Conservation (phyloP, 352 stramenopile genomes). For the Bremia lactucae region DNA sequence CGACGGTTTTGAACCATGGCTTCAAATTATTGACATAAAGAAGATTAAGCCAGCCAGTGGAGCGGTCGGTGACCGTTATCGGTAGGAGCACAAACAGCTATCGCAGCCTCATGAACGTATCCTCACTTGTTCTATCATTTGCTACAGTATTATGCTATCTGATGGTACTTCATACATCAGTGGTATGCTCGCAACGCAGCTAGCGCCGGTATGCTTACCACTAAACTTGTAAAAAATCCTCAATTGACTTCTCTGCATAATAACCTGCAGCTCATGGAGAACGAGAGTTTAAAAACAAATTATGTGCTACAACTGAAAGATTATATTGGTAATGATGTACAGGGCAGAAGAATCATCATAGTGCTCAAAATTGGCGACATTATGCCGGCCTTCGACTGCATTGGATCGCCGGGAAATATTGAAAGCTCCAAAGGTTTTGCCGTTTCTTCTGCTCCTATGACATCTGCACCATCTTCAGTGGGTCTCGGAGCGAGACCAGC, state of each 20-base stretch:
- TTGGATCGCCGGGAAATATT: conserved; percentile 65
- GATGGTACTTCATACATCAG: conserved; percentile 76
- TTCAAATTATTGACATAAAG: conserved; percentile 83
- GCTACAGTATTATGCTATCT: conserved; percentile 58
- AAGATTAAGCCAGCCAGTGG: conserved; percentile 79
- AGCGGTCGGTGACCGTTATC: conserved; percentile 65
- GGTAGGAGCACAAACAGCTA: conserved; percentile 11
- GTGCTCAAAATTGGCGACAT: conserved; percentile 76
- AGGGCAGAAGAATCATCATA: conserved; percentile 77
- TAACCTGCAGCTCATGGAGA: conserved; percentile 76
- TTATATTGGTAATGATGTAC: conserved; percentile 74
- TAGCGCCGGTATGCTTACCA: conserved; percentile 39
- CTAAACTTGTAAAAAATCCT: background rate
- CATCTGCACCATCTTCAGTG: conserved; percentile 14
- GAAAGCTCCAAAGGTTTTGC: conserved; percentile 44
- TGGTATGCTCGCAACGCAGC: conserved; percentile 78
- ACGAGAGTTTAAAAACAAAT: conserved; percentile 68
- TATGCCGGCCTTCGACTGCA: conserved; percentile 57
- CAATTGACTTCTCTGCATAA: background rate
- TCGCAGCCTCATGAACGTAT: background rate
- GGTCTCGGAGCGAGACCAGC: conserved; percentile 24
- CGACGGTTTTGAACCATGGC: conserved; percentile 79
- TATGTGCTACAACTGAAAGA: conserved; percentile 82
- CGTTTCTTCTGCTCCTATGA: conserved; percentile 12
- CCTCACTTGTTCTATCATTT: conserved; percentile 1